Base-by-base conservation (phyloP, 805 yeast genomes). In the Nakazawaea holstii region DNA sequence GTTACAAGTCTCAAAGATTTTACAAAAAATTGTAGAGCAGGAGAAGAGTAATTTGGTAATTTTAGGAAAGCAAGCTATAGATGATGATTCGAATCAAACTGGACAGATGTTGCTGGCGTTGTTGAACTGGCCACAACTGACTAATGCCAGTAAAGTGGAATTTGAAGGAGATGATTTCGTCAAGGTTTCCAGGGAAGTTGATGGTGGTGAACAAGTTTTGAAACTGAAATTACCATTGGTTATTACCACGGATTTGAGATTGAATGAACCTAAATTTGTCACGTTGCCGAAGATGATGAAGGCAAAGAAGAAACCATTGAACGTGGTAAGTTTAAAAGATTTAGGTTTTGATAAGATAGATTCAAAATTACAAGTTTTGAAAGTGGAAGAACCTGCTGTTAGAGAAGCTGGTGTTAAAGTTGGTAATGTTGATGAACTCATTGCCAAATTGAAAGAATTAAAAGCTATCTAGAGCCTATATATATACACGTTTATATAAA, bases 51-150 rank as follows among this genome's bases (percentile, higher is more conserved):
- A 94, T 66, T 69, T 94, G 62, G 83, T 94, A 39, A 79, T 94
- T 36, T 74, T 94, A 64, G 99, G 99, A 41, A 94, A 94, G 64
- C 99, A 94, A 68, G 89, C 98, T 35, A 91, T 94, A 57, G 99
- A 94, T 67, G 95, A 90, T 57, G 99, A 94, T 60, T 74, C 88
- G 39, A 89, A 88, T 65, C 96, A 91, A 67, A 91, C 97, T 11
- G 99, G 98, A 27, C 98, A 91, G 67, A 89, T 94, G 82, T 77
- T 94, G 46, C 98, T 97, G 2, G 97, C 96, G 8, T 70, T 92
- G 51, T 76, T 92, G 66, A 80, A 82, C 59, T 92, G 98, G 98
- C 95, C 97, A 15, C 97, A 91, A 60, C 97, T 96, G 31, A 92
- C 97, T 31, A 87, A 89, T 61, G 97, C 97, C 6, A 84, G 94